A percentile compares a stretch with the other conserved stretches of the same genome.
Conservation (phyloP, 2,329 filamentous ascomycete species). For the Penicillium sp. region DNA sequence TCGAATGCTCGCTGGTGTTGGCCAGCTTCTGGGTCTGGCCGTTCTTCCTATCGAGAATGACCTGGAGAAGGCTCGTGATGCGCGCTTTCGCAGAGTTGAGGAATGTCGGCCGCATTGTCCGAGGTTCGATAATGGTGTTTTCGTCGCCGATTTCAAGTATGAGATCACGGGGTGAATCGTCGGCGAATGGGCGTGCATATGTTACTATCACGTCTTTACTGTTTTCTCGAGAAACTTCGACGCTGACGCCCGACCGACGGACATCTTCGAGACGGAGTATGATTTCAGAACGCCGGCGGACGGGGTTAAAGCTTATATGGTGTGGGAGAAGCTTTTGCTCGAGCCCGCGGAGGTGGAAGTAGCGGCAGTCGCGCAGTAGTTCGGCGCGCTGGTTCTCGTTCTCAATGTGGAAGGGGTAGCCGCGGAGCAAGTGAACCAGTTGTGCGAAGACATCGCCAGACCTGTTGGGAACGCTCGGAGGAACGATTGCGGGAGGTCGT, state of each 20-base stretch:
- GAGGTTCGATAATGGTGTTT: slow-evolving; percentile 62
- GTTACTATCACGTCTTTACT: slow-evolving; percentile 45
- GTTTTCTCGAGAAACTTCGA: slow-evolving; percentile 56
- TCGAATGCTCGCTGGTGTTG: slow-evolving; percentile 65
- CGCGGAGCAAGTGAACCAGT: slow-evolving; percentile 78
- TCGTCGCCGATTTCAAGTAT: slow-evolving; percentile 80
- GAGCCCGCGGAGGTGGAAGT: slow-evolving; percentile 89
- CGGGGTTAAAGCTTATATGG: slow-evolving; percentile 74
- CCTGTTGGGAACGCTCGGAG: slow-evolving; percentile 78
- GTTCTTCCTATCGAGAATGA: slow-evolving; percentile 79
- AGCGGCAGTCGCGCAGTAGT: slow-evolving; percentile 83
- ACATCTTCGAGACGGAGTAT: slow-evolving; percentile 80
- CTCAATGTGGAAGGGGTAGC: slow-evolving; percentile 79
- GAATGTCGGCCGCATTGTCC: slow-evolving; percentile 69
- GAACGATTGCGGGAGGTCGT: slow-evolving; percentile 83
- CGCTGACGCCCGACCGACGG: slow-evolving; percentile 80
- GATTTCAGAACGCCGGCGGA: slow-evolving; percentile 73
- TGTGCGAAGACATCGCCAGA: slow-evolving; percentile 85
- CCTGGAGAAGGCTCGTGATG: slow-evolving; percentile 74
- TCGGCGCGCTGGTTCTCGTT: slow-evolving; percentile 76
- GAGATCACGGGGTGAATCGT: slow-evolving; percentile 73
- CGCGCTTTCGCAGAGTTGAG: slow-evolving; percentile 71
- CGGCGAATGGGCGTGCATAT: slow-evolving; percentile 86
- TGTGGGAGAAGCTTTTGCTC: slow-evolving; percentile 87
- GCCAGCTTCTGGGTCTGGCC: slow-evolving; percentile 27